Base-by-base conservation (phyloP, 2,329 filamentous ascomycete species). In the Penicillium sclerotigenum region DNA sequence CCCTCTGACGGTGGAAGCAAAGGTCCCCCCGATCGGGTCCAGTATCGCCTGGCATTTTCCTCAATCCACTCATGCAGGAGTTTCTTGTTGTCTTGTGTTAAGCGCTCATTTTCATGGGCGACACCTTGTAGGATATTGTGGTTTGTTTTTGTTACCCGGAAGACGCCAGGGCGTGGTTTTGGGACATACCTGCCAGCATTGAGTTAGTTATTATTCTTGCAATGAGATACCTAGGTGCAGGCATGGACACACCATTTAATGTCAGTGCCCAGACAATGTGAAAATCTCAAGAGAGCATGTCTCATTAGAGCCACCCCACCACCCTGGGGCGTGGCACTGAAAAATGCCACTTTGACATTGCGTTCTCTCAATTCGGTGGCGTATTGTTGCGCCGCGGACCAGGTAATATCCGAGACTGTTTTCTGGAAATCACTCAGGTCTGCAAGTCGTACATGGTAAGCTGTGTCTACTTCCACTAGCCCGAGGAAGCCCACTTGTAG, bases 101-200 rank as follows among this genome's bases (percentile, higher is more conserved):
- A 79, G n/a, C 84, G 81, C 63, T 89, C 82, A 3, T 83, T 81
- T 0, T 84, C 82, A 26, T 81, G 78, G 38, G 85, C 85, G 40
- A 92, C 89, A 9, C 89, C 90, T 74, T 94, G 90, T 3, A 94
- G 83, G 61, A 93, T 92, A 73, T 94, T 94, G 82, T 94, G 90
- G 64, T 91, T 88, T 62, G 88, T 91, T 76, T 94, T 94, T 63
- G 90, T 94, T 72, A 90, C 87, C 48, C 89, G 82, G 73, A 94
- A 94, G 11, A 93, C 85, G 16, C 88, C 86, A 3, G 88, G 88
- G 48, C 87, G 86, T 22, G 90, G 89, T 71, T 90, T 91, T 7
- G 90, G 90, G 1, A 93, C 89, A 58, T 82, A 84, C 80, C 81
- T 83, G n/a, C 10, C 20, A 7, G 34, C 7, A 28, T 28, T 46